Percentiles rank a stretch among this genome's conserved stretches.
Conservation (phyloP, 495 filamentous ascomycete species). For the Endocarpon pusillum region DNA sequence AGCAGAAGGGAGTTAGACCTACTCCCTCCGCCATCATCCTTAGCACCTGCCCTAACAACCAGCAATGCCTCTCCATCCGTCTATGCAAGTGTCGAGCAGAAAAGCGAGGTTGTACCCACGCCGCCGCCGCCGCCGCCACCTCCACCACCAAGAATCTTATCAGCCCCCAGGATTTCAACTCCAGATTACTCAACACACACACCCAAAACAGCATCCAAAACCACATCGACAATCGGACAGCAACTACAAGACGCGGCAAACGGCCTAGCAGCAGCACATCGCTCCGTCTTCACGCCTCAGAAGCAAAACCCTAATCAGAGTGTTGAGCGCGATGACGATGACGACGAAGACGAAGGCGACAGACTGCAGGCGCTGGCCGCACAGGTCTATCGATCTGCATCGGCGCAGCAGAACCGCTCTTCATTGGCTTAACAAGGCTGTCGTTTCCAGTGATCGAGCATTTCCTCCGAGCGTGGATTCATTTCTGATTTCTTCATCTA, state of each 20-base stretch:
- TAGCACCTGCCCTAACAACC: not conserved
- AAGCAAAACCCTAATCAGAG: not conserved
- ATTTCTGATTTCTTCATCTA: too few relatives aligned
- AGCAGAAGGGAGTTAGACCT: not conserved
- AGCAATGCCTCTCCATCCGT: not conserved
- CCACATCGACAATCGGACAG: not conserved
- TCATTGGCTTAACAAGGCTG: too few relatives aligned
- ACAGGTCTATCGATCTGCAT: not conserved
- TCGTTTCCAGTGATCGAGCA: too few relatives aligned
- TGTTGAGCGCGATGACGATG: slow-evolving; percentile 1
- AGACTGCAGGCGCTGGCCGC: not conserved
- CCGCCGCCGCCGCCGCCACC: not conserved
- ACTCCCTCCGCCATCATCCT: too few relatives aligned
- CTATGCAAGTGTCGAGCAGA: too few relatives aligned
- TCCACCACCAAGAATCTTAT: too few relatives aligned
- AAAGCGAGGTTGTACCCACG: too few relatives aligned
- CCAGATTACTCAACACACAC: not conserved
- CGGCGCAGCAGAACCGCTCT: too few relatives aligned
- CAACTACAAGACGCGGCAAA: slow-evolving; percentile 1
- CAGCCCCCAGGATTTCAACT: too few relatives aligned
- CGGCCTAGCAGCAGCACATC: not conserved
- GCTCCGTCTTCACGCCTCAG: not conserved
- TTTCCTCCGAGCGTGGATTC: too few relatives aligned
- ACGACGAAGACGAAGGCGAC: slow-evolving; percentile 1
- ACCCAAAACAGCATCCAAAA: not conserved